Evolutionary conservation across 2,329 filamentous ascomycete species (phyloP), one percentile per base, ranked within the genome.

Genomic region (Emmonsiellopsis sp.): DNA sequence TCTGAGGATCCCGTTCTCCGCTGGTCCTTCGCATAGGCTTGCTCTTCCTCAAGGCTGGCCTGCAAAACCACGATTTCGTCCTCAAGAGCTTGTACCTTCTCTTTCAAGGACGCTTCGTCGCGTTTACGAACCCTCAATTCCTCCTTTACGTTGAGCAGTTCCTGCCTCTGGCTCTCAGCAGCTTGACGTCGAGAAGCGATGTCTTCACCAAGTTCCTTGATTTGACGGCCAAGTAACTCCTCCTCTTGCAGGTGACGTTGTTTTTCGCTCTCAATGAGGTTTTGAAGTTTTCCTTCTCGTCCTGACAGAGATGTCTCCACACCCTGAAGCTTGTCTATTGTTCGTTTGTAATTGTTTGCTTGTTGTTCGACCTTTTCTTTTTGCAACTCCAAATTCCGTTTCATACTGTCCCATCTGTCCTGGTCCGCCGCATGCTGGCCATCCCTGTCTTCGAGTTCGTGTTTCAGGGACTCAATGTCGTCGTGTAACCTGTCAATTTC

Each of bases 61-160:
- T 89, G 85, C 11, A 91, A 70, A 32, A 88, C 80, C 51, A 88
- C 83, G n/a, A 89, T 76, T 64, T 90, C 87, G 58, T 90, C 86
- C 63, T 91, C 85, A 17, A 91, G 67, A 6, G 78, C 77, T 54
- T 86, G 80, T 2, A 84, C 74, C 65, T 83, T 88, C 58, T 87
- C 84, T 48, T 75, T 74, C 55, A 87, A 75, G 0, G 76, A 66
- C 58, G 82, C 79, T 63, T 82, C 78, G 58, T 85, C 82, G 21
- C 84, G 76, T 58, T 84, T 81, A 31, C 80, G 80, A 49, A 85
- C 75, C n/a, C 86, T 81, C 7, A 90, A 75, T 53, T 89, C 83
- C 58, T 90, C 86, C 52, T 80, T 81, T 7, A 84, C 78, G 6
- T 74, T 71, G 2, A 84, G 81, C 3, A 90, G 71, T 61, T 91